Evolutionary conservation across 202 grass and related monocot genomes (phyloP), one percentile per base, ranked within the genome.

Genomic region (Carex sylvatica): DNA sequence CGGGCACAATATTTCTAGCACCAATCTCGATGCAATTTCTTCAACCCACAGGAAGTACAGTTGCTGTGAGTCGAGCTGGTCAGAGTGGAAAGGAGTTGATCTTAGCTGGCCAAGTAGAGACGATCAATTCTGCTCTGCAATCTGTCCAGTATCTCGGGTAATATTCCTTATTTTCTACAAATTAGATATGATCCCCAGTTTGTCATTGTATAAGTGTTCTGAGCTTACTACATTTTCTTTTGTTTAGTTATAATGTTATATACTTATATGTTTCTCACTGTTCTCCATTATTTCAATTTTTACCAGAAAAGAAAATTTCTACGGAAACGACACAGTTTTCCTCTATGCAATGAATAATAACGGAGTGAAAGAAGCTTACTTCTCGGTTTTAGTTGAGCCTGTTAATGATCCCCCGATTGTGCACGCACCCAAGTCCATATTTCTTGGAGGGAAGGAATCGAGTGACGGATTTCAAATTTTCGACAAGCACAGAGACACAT

Each of bases 401-500:
- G 71, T 94, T 23, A 97, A 94, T 89, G 94, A 97, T 74, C 89
- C 82, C 80, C 88, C 94, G 23, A 47, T 88, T 61, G 87, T 94
- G 86, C 20, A 88, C 74, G 82, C 91, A 84, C 94, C 94, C 64
- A 86, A 71, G 53, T 85, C 92, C 69, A 88, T 97, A 84, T 84
- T 75, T 67, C 52, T 97, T 47, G 76, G 70, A 84, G 88, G 80
- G 31, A 89, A 86, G 22, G 82, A 90, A 83, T 85, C 86, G 52
- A 83, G 6, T 28, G 47, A 94, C 9, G 89, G 86, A 58, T 64
- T 90, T 80, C 83, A 89, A 72, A 86, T 97, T 63, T 97, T 90
- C 71, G 77, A 94, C 47, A 94, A 85, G 72, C 80, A 84, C 65
- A 86, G 70, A 73, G 94, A 97, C 35, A 31, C 38, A 22, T 92